Conservation (phyloP, 1,284 basidiomycete genomes). For the Melampsora americana region DNA sequence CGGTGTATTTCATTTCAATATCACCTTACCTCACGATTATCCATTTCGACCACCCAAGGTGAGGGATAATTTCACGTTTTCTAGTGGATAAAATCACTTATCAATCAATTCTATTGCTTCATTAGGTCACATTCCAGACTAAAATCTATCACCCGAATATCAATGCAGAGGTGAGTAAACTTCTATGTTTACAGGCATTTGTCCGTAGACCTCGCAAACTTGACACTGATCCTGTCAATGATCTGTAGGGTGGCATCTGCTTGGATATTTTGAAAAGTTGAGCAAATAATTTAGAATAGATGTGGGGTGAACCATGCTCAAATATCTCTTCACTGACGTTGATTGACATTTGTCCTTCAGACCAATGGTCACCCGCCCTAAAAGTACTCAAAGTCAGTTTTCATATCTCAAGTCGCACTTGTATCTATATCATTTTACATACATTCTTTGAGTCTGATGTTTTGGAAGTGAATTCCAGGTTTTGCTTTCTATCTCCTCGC, state of each 20-base stretch:
- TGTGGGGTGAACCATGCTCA: neutral
- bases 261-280: constrained; percentile 33
- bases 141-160: constrained; percentile 30
- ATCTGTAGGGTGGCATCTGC: constrained; percentile 23
- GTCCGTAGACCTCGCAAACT: neutral
- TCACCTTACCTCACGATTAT: constrained; percentile 33
- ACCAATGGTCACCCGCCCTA: constrained; percentile 28
- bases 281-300: neutral
- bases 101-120: neutral
- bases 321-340: neutral
- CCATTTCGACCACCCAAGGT: constrained; percentile 34
- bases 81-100: neutral
- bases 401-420: too few relatives aligned
- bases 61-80: neutral
- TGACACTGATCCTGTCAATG: neutral
- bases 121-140: constrained; percentile 18
- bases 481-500: constrained; percentile 23
- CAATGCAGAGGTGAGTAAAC: neutral
- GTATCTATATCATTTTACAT: too few relatives aligned
- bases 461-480: neutral
- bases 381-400: constrained; percentile 19
- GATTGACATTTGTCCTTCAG: neutral
- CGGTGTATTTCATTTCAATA: constrained; percentile 34
- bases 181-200: neutral
- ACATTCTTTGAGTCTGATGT: too few relatives aligned